phyloP scores from a whole-genome alignment of 169 alveolate genomes.

The Plasmodium relictum region DNA sequence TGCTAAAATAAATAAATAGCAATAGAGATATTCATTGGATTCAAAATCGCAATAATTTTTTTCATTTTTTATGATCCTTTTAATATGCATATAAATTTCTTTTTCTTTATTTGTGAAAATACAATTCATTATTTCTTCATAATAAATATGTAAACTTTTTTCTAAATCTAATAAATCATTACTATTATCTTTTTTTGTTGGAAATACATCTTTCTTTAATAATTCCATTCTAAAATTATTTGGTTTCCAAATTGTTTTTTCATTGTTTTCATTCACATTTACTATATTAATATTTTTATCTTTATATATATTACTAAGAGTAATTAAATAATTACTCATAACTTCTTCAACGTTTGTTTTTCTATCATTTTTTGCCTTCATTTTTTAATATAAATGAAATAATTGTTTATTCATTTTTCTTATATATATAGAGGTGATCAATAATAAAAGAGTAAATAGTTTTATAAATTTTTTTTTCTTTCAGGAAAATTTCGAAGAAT shows the following conservation, averaged over 20 bases:
- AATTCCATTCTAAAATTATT: neutral
- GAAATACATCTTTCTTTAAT: neutral
- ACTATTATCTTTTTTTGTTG: neutral
- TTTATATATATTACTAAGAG: slow-evolving; percentile 34
- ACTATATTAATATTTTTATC: too few relatives aligned
- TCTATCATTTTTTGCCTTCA: slow-evolving; percentile 35
- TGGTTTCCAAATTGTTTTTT: neutral
- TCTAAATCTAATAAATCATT: neutral
- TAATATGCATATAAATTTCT: slow-evolving; percentile 16
- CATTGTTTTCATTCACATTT: neutral
- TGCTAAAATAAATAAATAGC: slow-evolving; percentile 44
- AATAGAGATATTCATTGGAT: slow-evolving; percentile 39
- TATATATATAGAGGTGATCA: too few relatives aligned
- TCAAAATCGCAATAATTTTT: slow-evolving; percentile 15
- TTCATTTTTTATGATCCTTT: slow-evolving; percentile 24
- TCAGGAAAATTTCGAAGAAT: too few relatives aligned
- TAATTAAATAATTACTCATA: slow-evolving; percentile 52
- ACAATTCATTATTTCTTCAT: slow-evolving; percentile 24
- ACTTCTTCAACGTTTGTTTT: slow-evolving; percentile 49
- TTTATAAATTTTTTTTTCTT: too few relatives aligned
- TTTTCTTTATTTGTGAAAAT: slow-evolving; percentile 45
- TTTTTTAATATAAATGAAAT: slow-evolving; percentile 20
- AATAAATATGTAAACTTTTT: slow-evolving; percentile 1
- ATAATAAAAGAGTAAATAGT: too few relatives aligned
- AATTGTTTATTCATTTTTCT: too few relatives aligned